These are phyloP conservation scores for Microsporum audouinii DNA, from an alignment of 2,329 filamentous ascomycete species.

Conservation along the genomic window DNA sequence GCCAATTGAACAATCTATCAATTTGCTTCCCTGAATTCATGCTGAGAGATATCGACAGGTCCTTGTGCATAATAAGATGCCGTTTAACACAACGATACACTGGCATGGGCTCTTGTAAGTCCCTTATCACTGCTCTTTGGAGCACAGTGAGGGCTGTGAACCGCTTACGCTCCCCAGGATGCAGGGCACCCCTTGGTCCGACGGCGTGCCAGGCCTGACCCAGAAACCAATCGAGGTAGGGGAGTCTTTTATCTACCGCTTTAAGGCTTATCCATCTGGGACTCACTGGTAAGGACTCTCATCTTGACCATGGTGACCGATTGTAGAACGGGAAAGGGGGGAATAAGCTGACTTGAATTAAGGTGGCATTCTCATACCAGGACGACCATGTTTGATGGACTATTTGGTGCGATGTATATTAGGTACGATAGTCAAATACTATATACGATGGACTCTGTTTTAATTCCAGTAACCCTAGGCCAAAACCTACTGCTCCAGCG, in stretches of 20 bases:
- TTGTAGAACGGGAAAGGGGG: neutral
- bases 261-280: slow-evolving; percentile 29
- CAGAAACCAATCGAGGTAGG: slow-evolving; percentile 18
- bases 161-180: slow-evolving; percentile 5
- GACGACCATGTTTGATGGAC: neutral
- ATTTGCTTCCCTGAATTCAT: neutral
- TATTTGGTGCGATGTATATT: neutral
- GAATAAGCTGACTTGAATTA: neutral
- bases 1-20: neutral
- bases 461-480: neutral
- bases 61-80: slow-evolving; percentile 10
- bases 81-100: slow-evolving; percentile 14
- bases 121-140: slow-evolving; percentile 15
- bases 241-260: slow-evolving; percentile 22
- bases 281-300: slow-evolving; percentile 22
- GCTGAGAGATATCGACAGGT: neutral
- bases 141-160: neutral
- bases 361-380: neutral
- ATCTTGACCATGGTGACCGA: slow-evolving; percentile 17
- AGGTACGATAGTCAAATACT: neutral
- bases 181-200: slow-evolving; percentile 15
- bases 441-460: neutral
- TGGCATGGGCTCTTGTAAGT: slow-evolving; percentile 15
- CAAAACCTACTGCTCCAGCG: neutral
- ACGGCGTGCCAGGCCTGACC: slow-evolving; percentile 15